Evolutionary conservation across 2,329 filamentous ascomycete species (phyloP), one percentile per base, ranked within the genome.

Genomic region (Fusarium pseudocircinatum): DNA sequence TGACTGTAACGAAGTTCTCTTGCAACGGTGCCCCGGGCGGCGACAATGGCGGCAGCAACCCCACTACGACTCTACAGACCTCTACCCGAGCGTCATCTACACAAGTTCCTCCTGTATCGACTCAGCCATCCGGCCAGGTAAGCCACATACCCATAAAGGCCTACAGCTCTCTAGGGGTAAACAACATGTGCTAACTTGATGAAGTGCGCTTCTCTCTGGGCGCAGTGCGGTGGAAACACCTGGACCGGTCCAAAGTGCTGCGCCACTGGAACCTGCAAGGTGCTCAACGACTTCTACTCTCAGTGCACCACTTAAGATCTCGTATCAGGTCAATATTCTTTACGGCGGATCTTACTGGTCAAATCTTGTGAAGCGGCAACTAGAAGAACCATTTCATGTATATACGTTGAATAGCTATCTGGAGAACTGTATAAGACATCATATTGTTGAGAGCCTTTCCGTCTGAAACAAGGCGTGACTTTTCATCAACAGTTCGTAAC

Each of bases 201-300:
- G 5, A 5, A 67, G 63, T 67, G 63, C 9, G 61, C 63, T 28
- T 16, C 32, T 39, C 52, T 67, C 0, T 67, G 63, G 63, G 50
- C 22, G 11, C 63, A 67, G 16, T 67, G 63, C 18, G 63, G 63
- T 0, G 63, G 63, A 67, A 58, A 5, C 2, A 39, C 14, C 11
- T 67, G 37, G 43, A n/a, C 26, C 1, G 63, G 63, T 16, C 18
- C 63, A 4, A 67, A 67, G 50, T 67, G 63, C 34, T 67, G 63
- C 28, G 62, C 63, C 10, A 67, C 63, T 36, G 62, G 62, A 44
- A 67, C 63, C 0, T 67, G 63, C 62, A 67, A 67, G 15, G n/a
- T 62, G 7, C 16, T 34, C 0, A 67, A 67, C 24, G 44, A 67
- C 7, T 67, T 26, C 18, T 67, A 67, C 39, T 50, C 63, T 26